Base-by-base conservation (phyloP, 805 yeast species). In the Kurtzmaniella fragi region DNA sequence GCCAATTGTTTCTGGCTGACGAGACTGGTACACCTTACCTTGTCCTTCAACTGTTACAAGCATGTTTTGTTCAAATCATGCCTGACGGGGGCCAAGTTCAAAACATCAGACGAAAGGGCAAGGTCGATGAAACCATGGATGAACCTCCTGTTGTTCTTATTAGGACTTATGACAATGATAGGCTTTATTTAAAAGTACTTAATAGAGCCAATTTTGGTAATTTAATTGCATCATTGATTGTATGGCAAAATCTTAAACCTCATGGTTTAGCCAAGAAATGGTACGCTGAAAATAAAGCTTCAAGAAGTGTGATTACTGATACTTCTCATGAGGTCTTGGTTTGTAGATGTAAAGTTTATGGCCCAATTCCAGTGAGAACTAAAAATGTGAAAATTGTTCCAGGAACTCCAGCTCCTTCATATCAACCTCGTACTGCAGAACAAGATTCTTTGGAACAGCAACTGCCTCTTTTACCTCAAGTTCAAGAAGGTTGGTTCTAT, bases 401-500 rank as follows among this genome's bases (percentile, higher is more conserved):
- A 5, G 71, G 71, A 6, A 65, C 67, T 2, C 57, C 48, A 33
- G 72, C 69, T 14, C 74, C 72, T 2, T 41, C 52, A 6, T 56
- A 57, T 38, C 57, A 47, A 40, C 56, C 41, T 35, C 38, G 11
- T 28, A 23, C 40, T 49, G 39, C 30, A 13, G 55, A 20, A 17
- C 13, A 33, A 36, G 28, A 28, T 8, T 13, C 5, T 8, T 4
- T 15, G n/a, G 16, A 15, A 13, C 33, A 13, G 12, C 30, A 27
- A 31, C 39, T 10, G 12, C 17, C 33, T 33, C 36, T 7, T 20
- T 23, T 12, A 28, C 36, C 28, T 33, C 36, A 9, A 12, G 32
- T 55, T 17, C 52, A 61, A 16, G 85, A 78, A 50, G 80, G 80
- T 4, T 84, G 91, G 91, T 82, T 82, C 52, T 71, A 69, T 38